Base-by-base conservation (phyloP, 1,284 basidiomycete genomes). In the Ceratobasidium theobromae region DNA sequence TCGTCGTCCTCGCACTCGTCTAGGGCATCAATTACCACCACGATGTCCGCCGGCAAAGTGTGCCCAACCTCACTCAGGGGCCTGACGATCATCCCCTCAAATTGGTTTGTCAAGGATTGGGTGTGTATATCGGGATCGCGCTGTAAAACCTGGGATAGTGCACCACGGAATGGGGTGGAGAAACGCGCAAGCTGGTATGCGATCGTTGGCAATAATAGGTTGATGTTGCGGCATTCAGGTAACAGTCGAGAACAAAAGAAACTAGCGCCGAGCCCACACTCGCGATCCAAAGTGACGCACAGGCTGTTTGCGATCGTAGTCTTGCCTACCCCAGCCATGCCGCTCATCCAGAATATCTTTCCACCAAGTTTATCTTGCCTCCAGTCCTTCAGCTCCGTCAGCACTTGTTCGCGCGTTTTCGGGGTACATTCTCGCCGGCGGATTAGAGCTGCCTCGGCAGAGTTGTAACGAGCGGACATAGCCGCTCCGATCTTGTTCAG, bases 221-320 rank as follows among this genome's bases (percentile, higher is more conserved):
- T n/a, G 33, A 60, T 48, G 23, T 68, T 48, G 25, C 49, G 38
- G 12, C 60, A 40, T 14, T 53, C 38, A 4, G 48, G 62, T 14
- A 41, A 30, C 45, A 35, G 68, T 0, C 74, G 69, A 3, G 74
- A 72, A 45, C 73, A 76, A 68, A 54, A 54, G 18, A 54, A 54
- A 14, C 53, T 54, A 5, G 33, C 53, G 2, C 18, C 53, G 21
- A 54, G 53, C 21, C 16, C 8, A 1, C 16, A 6, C 12, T 2
- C 11, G 5, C 5, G 2, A 1, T 54, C 4, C 2, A 54, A 23
- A 1, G 9, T 23, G 8, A 21, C 2, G 35, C 53, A 54, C 14
- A 54, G 53, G 25, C 14, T 40, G 18, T 41, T 18, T 8, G 72
- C 69, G 32, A 73, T 70, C 4, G 45, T 48, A 5, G 45, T 48